Base-by-base conservation (phyloP, 306 rosid genomes). In the Corylus heterophylla region DNA sequence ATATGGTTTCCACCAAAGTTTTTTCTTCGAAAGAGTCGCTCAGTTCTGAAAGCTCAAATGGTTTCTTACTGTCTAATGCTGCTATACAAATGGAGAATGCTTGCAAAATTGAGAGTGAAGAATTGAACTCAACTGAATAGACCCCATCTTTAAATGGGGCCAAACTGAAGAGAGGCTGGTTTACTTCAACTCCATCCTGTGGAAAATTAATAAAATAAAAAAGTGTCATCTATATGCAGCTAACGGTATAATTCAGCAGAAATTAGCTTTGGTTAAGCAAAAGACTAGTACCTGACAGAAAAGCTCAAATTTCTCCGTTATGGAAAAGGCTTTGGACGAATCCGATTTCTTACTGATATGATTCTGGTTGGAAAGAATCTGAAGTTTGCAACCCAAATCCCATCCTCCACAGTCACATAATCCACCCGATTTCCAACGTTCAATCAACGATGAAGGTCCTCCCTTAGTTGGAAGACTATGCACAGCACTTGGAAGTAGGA, bases 351-450 rank as follows among this genome's bases (percentile, higher is more conserved):
- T 72, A 77, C 58, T 16, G 14, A 73, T 74, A 78, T 83, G 88
- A 76, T 87, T 82, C 75, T 77, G 86, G 71, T 88, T 91, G 59
- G 87, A 88, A 39, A 91, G 84, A 74, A 93, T 81, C 84, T 81
- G 82, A 22, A 96, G 93, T 80, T 89, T 87, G 88, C 99, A 96
- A 79, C 94, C 99, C 87, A 91, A 64, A 87, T 96, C 99, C 99
- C 99, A 96, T 84, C 99, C 99, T 47, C 98, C 99, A 87, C 99
- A 96, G 81, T 96, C 99, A 59, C 99, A 96, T 37, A 90, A 79
- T 77, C 99, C 99, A 55, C 99, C 98, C 7, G 97, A 84, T 79
- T 73, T 91, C 99, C 99, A 96, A 44, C 99, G 97, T 87, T 93
- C 94, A 78, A 96, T 87, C 75, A 96, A 79, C 7, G 99, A 93